Evolutionary conservation across 192 early-diverging fungal genomes (phyloP), one percentile per base, ranked within the genome.

Genomic region (Oehlia diaphana): DNA sequence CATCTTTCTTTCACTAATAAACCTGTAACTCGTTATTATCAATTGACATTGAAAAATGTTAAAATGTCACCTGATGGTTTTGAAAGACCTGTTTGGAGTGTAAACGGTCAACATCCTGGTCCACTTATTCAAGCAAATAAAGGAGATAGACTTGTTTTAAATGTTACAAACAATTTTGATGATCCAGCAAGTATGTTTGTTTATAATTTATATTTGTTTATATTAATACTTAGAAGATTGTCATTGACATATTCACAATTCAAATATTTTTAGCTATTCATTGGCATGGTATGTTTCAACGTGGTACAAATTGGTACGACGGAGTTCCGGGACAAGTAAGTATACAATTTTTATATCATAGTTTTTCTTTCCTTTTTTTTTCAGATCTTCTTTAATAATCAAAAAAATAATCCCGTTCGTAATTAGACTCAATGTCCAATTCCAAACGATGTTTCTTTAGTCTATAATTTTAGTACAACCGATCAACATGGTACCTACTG

Each of bases 81-180:
- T 63, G 88, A 90, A 76, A 89, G 90, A n/a, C 87, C 84, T 50
- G 93, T 93, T 3, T 89, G 82, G 35, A 91, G 90, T 69, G 91
- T 91, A 72, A 94, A 94, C 81, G 88, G 87, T 2, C 81, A 76
- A 53, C 92, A 47, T 13, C 87, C 83, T 35, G 83, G 81, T 21
- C 88, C 88, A 12, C 26, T 84, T 37, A 69, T 89, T 28, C 79
- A 86, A 68, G 87, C 81, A 16, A 88, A 81, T 16, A 74, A 84
- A 4, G 85, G 85, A 44, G 89, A 88, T 50, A 84, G 81, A 19
- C 73, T 89, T 19, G 82, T 89, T 2, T 82, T 90, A 67, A 87
- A 88, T 76, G 85, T 85, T 39, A 81, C 79, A 58, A 80, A 81
- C 74, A 81, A 84, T 23, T 83, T 87, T 58, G 70, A 50, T 19